phyloP scores from a whole-genome alignment of 225 moss, liverwort and hornwort genomes.

The Antitrichia curtipendula region DNA sequence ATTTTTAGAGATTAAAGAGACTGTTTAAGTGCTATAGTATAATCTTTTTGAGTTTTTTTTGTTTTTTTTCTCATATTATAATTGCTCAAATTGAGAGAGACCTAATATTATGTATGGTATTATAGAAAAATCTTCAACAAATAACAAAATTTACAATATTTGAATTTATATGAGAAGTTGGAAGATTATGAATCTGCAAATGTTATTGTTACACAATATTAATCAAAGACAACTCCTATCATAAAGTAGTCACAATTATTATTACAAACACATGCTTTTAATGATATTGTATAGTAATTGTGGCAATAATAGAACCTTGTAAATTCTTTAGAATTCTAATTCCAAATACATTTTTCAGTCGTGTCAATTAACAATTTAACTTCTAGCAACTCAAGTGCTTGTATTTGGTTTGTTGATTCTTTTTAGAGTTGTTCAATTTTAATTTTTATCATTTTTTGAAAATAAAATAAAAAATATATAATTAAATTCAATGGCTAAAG shows the following conservation, averaged over 20 bases:
- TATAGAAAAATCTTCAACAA: not conserved
- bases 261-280: too few species aligned
- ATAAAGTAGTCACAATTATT: not conserved
- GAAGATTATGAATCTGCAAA: not conserved
- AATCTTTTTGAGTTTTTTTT: too few species aligned
- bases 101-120: not conserved
- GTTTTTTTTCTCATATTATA: not conserved
- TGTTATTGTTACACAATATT: not conserved
- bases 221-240: not conserved
- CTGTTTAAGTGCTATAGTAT: not conserved
- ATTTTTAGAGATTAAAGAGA: not conserved
- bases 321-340: not conserved
- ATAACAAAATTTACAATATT: not conserved
- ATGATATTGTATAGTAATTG: too few species aligned
- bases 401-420: accelerated
- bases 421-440: not conserved
- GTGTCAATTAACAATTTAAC: not conserved
- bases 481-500: not conserved
- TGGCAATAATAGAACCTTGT: not conserved
- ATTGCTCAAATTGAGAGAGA: not conserved
- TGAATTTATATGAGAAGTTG: not conserved
- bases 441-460: too few species aligned
- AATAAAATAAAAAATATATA: not conserved
- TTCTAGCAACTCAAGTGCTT: not conserved
- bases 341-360: not conserved